Percentiles rank a stretch among this genome's conserved stretches.
Conservation (phyloP, 2,329 filamentous ascomycete genomes). For the Erysiphe pulchra region DNA sequence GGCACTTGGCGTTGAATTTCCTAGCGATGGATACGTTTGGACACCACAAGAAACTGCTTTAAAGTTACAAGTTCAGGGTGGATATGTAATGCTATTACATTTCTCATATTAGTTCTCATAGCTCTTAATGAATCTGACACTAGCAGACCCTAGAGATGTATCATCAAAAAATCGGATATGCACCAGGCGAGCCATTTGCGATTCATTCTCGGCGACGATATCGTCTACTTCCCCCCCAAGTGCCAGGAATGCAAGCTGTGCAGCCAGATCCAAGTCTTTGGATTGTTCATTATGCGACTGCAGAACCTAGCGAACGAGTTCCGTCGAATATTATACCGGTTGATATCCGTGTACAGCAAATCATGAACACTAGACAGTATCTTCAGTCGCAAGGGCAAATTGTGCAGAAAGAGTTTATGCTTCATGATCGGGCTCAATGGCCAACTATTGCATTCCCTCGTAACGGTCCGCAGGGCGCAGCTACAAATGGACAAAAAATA, state of each 20-base stretch:
- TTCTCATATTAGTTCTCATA: background rate
- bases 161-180: slow-evolving; percentile 57
- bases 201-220: slow-evolving; percentile 65
- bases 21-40: slow-evolving; percentile 87
- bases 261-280: slow-evolving; percentile 61
- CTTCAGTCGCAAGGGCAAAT: slow-evolving; percentile 57
- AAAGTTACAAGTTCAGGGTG: slow-evolving; percentile 42
- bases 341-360: slow-evolving; percentile 30
- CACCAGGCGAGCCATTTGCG: slow-evolving; percentile 47
- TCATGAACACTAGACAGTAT: slow-evolving; percentile 34
- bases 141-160: slow-evolving; percentile 65
- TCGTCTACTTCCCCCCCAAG: slow-evolving; percentile 48
- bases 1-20: slow-evolving; percentile 45
- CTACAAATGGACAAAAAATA: slow-evolving; percentile 8
- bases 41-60: slow-evolving; percentile 55
- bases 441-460: slow-evolving; percentile 52
- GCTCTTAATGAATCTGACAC: slow-evolving; percentile 3
- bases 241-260: slow-evolving; percentile 41
- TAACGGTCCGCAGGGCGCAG: slow-evolving; percentile 17
- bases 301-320: slow-evolving; percentile 48
- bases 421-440: slow-evolving; percentile 75
- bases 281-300: slow-evolving; percentile 71
- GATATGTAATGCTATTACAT: slow-evolving; percentile 27
- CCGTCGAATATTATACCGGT: slow-evolving; percentile 41
- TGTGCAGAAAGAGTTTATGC: slow-evolving; percentile 78